phyloP scores from a whole-genome alignment of 257 asterid genomes.

The Ligustrum vulgare region DNA sequence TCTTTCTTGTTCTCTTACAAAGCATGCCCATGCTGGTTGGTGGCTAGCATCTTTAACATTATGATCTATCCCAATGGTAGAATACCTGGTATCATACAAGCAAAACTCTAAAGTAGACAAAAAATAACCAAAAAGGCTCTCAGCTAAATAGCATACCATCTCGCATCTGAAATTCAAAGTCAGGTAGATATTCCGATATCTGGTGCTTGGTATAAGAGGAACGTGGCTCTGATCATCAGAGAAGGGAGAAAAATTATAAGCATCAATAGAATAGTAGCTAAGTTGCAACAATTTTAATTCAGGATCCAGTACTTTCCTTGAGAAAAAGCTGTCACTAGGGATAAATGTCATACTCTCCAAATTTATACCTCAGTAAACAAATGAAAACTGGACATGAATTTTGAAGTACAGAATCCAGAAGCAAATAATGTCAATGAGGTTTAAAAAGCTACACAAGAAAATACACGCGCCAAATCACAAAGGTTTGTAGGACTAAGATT shows the following conservation, averaged over 20 bases:
- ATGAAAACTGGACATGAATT: conserved; percentile 12
- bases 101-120: conserved; percentile 12
- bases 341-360: conserved; percentile 8
- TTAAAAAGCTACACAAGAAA: conserved; percentile 2
- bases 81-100: conserved; percentile 42
- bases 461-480: neutral
- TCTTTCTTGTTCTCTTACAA: conserved; percentile 39
- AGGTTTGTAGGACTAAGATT: neutral
- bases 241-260: conserved; percentile 7
- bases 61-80: conserved; percentile 31
- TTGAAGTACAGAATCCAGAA: conserved; percentile 1
- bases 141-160: conserved; percentile 43
- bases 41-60: conserved; percentile 30
- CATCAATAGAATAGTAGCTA: conserved; percentile 2
- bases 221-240: conserved; percentile 38
- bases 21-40: conserved; percentile 22
- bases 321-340: conserved; percentile 8
- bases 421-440: neutral
- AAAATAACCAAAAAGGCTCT: conserved; percentile 7
- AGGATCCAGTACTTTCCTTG: conserved; percentile 23
- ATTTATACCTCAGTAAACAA: neutral
- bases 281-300: conserved; percentile 2
- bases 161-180: conserved; percentile 36
- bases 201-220: conserved; percentile 34
- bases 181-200: conserved; percentile 27